Evolutionary conservation across 257 asterid genomes (phyloP).

Genomic region (Osmanthus fragrans): DNA sequence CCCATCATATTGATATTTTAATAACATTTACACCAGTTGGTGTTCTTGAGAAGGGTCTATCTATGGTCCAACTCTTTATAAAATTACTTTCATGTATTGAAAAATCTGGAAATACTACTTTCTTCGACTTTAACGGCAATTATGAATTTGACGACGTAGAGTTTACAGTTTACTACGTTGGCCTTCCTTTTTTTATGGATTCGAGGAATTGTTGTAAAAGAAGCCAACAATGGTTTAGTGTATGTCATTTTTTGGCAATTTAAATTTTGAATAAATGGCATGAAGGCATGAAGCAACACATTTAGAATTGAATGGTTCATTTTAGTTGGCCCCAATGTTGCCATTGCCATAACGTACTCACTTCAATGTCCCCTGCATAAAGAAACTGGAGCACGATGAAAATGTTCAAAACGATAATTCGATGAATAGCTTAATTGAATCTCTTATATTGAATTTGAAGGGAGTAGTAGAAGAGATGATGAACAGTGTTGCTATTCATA

Average conservation of each 20-base stretch:
- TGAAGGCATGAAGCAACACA: no score
- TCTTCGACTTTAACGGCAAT: not conserved
- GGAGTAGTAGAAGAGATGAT: no score
- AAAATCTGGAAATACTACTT: not conserved
- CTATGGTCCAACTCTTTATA: not conserved
- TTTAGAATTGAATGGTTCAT: no score
- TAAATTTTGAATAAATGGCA: no score
- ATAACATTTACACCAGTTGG: not conserved
- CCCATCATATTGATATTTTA: not conserved
- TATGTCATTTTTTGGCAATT: no score
- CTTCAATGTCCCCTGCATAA: not conserved
- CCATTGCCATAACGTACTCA: no score
- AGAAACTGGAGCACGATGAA: not conserved
- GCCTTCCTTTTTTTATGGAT: not conserved
- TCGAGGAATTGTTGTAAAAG: not conserved
- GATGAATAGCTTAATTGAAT: no score
- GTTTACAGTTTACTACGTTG: not conserved
- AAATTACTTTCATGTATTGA: not conserved
- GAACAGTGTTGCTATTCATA: no score
- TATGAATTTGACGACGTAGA: not conserved
- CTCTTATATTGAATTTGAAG: not conserved
- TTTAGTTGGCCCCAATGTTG: no score
- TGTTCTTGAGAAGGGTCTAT: not conserved
- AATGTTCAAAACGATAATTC: not conserved
- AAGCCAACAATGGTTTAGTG: not conserved